phyloP scores from a whole-genome alignment of 2,329 filamentous ascomycete genomes.

The Epichloe elymi region DNA sequence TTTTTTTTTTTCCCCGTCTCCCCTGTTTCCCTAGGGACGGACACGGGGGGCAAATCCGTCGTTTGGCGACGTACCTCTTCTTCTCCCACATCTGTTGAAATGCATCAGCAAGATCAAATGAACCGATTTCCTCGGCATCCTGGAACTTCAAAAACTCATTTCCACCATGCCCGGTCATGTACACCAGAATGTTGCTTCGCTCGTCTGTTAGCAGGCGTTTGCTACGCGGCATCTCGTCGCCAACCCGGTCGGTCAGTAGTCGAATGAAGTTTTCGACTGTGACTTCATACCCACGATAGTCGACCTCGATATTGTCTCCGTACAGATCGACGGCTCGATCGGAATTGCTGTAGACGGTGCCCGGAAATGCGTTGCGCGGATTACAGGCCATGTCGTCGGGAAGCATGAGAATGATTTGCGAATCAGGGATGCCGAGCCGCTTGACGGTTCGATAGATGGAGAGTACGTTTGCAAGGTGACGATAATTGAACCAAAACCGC shows the following conservation, averaged over 20 bases:
- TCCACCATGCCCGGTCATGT: conserved; percentile 97
- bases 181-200: conserved; percentile 90
- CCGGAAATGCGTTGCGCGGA: conserved; percentile 92
- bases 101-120: conserved; percentile 89
- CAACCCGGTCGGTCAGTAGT: conserved; percentile 83
- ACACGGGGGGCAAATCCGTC: background rate
- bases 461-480: conserved; percentile 92
- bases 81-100: conserved; percentile 99
- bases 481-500: conserved; percentile 99
- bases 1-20: no score
- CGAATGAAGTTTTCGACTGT: conserved; percentile 98
- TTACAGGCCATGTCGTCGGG: conserved; percentile 99
- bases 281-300: conserved; percentile 95
- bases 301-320: conserved; percentile 97
- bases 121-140: conserved; percentile 92
- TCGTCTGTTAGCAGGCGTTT: conserved; percentile 92
- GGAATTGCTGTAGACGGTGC: conserved; percentile 96
- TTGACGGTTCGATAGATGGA: conserved; percentile 98
- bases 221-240: conserved; percentile 86
- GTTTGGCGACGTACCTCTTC: conserved; percentile 50
- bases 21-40: background rate
- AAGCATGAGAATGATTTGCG: conserved; percentile 99
- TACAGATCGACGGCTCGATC: conserved; percentile 92
- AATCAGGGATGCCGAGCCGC: conserved; percentile 92
- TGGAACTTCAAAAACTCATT: conserved; percentile 99